Evolutionary conservation across 192 early-diverging fungal species (phyloP).

Genomic region (Pecoramyces ruminantium): DNA sequence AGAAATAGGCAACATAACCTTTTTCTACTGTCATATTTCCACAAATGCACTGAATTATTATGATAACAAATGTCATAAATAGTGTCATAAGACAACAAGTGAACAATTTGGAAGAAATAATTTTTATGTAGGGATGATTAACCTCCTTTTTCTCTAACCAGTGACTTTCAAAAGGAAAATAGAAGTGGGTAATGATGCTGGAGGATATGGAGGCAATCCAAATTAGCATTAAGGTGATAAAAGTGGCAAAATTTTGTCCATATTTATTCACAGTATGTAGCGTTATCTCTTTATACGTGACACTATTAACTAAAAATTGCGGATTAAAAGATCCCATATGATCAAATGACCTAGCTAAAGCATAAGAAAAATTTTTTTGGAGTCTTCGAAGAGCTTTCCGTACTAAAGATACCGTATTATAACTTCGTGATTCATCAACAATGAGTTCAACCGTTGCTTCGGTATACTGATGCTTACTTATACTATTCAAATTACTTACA

Average conservation of each 20-base stretch:
- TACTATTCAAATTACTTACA: not conserved
- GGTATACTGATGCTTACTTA: not conserved
- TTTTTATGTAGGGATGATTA: not conserved
- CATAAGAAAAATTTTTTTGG: not conserved
- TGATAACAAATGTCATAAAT: not conserved
- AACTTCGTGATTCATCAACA: not conserved
- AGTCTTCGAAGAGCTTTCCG: not conserved
- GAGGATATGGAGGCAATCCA: not conserved
- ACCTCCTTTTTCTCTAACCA: not conserved
- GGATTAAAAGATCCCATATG: not conserved
- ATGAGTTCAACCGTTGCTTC: not conserved
- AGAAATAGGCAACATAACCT: not conserved
- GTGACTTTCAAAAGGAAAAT: not conserved
- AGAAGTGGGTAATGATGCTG: not conserved
- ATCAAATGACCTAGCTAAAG: not conserved
- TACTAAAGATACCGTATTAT: not conserved
- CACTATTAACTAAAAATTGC: not conserved
- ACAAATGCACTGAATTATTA: not conserved
- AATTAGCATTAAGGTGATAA: not conserved
- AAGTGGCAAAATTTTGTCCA: not conserved
- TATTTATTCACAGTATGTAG: not conserved
- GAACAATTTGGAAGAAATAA: not conserved
- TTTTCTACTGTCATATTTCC: not conserved
- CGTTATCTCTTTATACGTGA: not conserved
- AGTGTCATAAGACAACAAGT: not conserved